Evolutionary conservation across 2,329 filamentous ascomycete genomes (phyloP), one percentile per base, ranked within the genome.

Genomic region (Fusarium mangiferae): DNA sequence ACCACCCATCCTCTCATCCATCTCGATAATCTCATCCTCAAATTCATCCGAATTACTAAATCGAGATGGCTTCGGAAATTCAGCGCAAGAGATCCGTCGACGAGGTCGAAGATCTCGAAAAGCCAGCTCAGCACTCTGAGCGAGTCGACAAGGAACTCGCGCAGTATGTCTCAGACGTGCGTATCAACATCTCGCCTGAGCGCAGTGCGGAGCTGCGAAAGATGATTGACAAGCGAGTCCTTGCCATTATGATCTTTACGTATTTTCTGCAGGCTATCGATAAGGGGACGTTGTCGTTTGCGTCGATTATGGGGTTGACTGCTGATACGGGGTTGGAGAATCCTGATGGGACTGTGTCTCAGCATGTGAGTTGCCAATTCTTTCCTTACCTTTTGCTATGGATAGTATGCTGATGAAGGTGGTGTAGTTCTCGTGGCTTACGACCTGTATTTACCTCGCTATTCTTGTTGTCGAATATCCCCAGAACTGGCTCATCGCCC

Each of bases 221-320:
- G 58, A 84, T 90, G 84, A 93, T 94, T 73, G 91, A 94, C 81
- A 87, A 85, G 70, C 88, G 92, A 38, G 88, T 94, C 6, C 83
- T 95, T 48, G 82, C 87, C 5, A 85, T 94, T 79, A 94, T 95
- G 92, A 87, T 94, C 65, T 81, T 87, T 54, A 93, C 92, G 1
- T 94, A 94, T 81, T 93, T 94, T 78, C 82, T 94, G 28, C 92
- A 93, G 78, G 88, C 90, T 51, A 85, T 93, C 51, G 91, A 93
- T 80, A 92, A 92, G 80, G 90, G 90, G 33, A 92, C 90, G 1
- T 83, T 93, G 77, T 89, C 87, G 3, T 92, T 86, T 86, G 88
- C 89, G 14, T 88, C 88, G 49, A 91, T 92, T 78, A 91, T 92
- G 90, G 88, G 88, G 35, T 84, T 92, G 55, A 82, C 83, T 1